Evolutionary conservation across 2,329 filamentous ascomycete genomes (phyloP).

Genomic region (Triangularia verruculosa): DNA sequence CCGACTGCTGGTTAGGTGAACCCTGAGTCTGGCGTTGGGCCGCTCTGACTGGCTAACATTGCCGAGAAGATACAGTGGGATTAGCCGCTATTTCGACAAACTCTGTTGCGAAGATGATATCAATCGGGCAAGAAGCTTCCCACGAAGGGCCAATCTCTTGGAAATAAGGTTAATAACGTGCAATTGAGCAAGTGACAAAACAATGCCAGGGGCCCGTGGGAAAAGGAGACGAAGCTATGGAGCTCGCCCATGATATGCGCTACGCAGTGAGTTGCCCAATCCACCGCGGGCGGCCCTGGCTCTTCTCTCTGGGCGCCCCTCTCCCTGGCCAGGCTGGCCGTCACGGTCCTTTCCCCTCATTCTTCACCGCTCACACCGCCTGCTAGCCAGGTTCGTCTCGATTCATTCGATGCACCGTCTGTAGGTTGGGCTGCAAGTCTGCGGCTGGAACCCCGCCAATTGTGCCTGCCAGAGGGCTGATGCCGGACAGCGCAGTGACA

Average conservation of each 20-base stretch:
- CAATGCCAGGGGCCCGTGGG: background rate
- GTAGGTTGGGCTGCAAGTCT: constrained; percentile 12
- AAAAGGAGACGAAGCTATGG: background rate
- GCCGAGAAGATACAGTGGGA: constrained; percentile 18
- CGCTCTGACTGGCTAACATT: constrained; percentile 23
- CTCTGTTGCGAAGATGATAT: background rate
- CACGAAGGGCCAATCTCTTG: constrained; percentile 3
- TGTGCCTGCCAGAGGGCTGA: background rate
- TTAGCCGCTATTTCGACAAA: constrained; percentile 8
- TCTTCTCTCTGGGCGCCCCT: background rate
- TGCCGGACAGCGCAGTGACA: constrained; percentile 3
- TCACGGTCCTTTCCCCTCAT: background rate
- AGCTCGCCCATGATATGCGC: background rate
- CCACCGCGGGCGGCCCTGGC: constrained; percentile 1
- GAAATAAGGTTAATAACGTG: background rate
- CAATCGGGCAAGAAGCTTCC: background rate
- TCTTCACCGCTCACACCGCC: constrained; percentile 10
- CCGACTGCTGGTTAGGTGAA: constrained; percentile 17
- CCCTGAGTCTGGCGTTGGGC: constrained; percentile 26
- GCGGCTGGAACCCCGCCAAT: constrained; percentile 21
- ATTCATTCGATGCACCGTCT: constrained; percentile 22
- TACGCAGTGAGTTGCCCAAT: background rate
- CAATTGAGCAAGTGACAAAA: background rate
- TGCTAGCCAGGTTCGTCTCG: constrained; percentile 10
- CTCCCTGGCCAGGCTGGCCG: no score